These are phyloP conservation scores for Syncephalastrum monosporum DNA, from an alignment of 371 early-diverging fungal genomes.

Conservation along the genomic window DNA sequence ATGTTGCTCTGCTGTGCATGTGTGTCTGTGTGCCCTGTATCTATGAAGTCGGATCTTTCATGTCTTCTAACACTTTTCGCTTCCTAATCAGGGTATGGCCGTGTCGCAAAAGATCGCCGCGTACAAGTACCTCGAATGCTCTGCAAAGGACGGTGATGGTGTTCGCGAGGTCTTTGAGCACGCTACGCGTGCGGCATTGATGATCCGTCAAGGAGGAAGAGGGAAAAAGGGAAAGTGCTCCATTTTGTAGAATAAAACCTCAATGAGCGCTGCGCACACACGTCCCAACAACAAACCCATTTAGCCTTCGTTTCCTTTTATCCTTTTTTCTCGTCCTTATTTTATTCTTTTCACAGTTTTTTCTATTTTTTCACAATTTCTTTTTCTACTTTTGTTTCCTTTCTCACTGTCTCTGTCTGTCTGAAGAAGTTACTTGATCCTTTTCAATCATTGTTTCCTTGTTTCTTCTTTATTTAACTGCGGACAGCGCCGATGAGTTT, in stretches of 20 bases:
- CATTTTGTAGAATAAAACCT: constrained; percentile 46
- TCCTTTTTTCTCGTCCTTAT: constrained; percentile 4
- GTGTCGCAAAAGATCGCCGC: constrained; percentile 86
- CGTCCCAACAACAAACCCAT: not conserved
- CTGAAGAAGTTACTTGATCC: constrained; percentile 1
- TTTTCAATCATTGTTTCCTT: too few relatives aligned
- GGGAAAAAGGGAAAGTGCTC: constrained; percentile 40
- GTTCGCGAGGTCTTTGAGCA: constrained; percentile 94
- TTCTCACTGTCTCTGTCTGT: constrained; percentile 6
- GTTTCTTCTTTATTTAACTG: not conserved
- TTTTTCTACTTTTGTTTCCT: constrained; percentile 6
- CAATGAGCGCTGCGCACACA: not conserved
- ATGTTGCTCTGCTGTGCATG: too few relatives aligned
- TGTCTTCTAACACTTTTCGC: constrained; percentile 8
- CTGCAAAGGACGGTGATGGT: constrained; percentile 89
- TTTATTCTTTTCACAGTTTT: constrained; percentile 9
- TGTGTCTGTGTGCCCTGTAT: not conserved
- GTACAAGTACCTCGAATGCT: constrained; percentile 90
- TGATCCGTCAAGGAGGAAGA: constrained; percentile 35
- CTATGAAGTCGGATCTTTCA: not conserved
- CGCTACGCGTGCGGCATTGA: constrained; percentile 86
- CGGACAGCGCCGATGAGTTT: not conserved
- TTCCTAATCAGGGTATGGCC: constrained; percentile 55
- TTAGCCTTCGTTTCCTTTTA: constrained; percentile 7
- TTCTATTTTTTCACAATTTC: constrained; percentile 5